Evolutionary conservation across 1,284 basidiomycete genomes (phyloP), one percentile per base, ranked within the genome.

Genomic region (Grifola frondosa): DNA sequence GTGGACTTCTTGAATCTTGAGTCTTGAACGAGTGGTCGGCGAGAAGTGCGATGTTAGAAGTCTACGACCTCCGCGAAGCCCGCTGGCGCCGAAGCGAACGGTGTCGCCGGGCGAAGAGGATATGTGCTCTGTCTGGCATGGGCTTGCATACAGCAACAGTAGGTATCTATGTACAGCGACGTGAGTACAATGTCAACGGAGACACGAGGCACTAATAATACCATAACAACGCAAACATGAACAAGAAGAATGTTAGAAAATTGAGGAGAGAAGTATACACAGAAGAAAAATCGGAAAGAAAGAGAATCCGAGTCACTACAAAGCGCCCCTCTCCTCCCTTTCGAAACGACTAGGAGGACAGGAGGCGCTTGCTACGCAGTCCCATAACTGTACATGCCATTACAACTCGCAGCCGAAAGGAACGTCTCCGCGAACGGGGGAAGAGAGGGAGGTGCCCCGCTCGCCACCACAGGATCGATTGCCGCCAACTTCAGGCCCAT

Each of bases 321-420:
- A 36, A 25, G 34, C 37, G 31, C 49, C 49, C 38, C 56, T 58
- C 56, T 58, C 52, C 48, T 51, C 54, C 49, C 54, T 56, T 58
- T 58, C 56, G 47, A 46, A 44, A 47, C 50, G 56, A 58, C 56
- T 38, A 49, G 44, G 49, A 57, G 48, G 51, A 60, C 55, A 58
- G 53, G 54, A 54, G 42, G 43, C 34, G 33, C 38, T 34, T 15
- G 42, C 46, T 50, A 50, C 40, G 40, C 43, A 40, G 44, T 37
- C 34, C 42, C 41, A 29, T 44, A 46, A 32, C 40, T 49, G 31
- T 37, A 48, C 40, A 46, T 30, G 45, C 46, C 46, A 40, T 36
- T 35, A 50, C 41, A 44, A 13, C 30, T 29, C 23, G 43, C 45
- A 21, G 46, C 13, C 23, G 17, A 34, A 26, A 13, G 30, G 35